Conservation (phyloP, 768 basidiomycete genomes). For the Sporobolomyces pararoseus region DNA sequence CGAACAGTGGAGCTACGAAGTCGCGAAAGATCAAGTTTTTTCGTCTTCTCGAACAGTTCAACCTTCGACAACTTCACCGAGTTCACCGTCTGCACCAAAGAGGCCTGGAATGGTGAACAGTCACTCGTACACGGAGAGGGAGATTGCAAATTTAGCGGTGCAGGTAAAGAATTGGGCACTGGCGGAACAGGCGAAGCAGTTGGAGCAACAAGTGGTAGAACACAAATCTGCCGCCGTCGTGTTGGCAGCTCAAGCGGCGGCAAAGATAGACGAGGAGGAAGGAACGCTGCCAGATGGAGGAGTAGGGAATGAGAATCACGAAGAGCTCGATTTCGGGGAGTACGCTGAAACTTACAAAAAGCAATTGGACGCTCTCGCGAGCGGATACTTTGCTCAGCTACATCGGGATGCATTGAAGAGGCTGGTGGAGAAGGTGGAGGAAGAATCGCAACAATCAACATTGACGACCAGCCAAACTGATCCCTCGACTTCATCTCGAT, state of each 20-base stretch:
- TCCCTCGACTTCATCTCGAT: background rate
- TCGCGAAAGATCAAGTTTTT: conserved; percentile 23
- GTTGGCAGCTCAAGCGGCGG: conserved; percentile 33
- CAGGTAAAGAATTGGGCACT: conserved; percentile 40
- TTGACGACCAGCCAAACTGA: background rate
- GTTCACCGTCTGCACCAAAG: background rate
- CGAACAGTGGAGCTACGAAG: conserved; percentile 33
- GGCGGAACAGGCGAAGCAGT: conserved; percentile 29
- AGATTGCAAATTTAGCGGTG: conserved; percentile 26
- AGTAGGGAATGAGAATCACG: background rate
- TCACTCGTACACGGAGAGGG: conserved; percentile 21
- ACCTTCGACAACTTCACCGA: background rate
- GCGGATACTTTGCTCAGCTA: conserved; percentile 41
- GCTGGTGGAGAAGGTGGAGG: conserved; percentile 21
- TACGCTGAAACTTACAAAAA: conserved; percentile 39
- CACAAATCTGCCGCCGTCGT: conserved; percentile 32
- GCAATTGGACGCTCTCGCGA: conserved; percentile 39
- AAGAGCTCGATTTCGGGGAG: conserved; percentile 21
- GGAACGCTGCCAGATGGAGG: background rate
- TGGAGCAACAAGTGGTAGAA: conserved; percentile 36
- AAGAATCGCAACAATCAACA: background rate
- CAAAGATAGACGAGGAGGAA: conserved; percentile 10
- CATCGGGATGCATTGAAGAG: conserved; percentile 41
- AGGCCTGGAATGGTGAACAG: background rate
- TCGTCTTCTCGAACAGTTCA: background rate